phyloP scores from a whole-genome alignment of 257 asterid species.

The Anisodus tanguticus region DNA sequence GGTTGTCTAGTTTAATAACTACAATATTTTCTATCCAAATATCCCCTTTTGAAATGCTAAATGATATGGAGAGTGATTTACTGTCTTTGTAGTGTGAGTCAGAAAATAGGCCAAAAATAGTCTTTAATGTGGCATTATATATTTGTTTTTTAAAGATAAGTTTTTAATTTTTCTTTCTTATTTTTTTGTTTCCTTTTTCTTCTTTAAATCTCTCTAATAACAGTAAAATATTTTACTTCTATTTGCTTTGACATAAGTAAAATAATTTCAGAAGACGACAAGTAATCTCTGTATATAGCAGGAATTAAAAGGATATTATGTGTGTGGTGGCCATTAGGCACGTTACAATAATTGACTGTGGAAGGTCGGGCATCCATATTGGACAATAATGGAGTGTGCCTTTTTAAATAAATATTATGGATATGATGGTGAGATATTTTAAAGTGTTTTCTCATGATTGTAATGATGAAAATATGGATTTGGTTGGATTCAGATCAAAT shows the following conservation, averaged over 20 bases:
- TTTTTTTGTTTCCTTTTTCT: too few species aligned
- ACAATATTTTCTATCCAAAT: too few species aligned
- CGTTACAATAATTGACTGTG: not conserved
- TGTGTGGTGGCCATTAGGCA: not conserved
- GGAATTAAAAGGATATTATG: not conserved
- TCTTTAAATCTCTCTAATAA: not conserved
- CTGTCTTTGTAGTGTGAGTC: too few species aligned
- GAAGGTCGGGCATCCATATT: not conserved
- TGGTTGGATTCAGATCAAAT: too few species aligned
- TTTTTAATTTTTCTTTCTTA: too few species aligned
- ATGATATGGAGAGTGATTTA: too few species aligned
- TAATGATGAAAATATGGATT: not conserved
- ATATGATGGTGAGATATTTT: not conserved
- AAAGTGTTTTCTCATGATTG: not conserved
- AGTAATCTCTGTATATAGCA: not conserved
- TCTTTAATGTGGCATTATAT: too few species aligned
- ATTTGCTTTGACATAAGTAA: not conserved
- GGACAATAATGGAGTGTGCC: not conserved
- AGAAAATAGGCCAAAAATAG: too few species aligned
- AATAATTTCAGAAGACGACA: not conserved
- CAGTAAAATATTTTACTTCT: too few species aligned
- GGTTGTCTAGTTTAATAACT: too few species aligned
- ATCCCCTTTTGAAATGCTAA: too few species aligned
- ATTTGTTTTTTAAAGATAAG: not conserved
- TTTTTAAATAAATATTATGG: too few species aligned